Percentiles rank a stretch among this genome's conserved stretches.
phyloP scores from a whole-genome alignment of 495 filamentous ascomycete species.

The Cudoniella acicularis region DNA sequence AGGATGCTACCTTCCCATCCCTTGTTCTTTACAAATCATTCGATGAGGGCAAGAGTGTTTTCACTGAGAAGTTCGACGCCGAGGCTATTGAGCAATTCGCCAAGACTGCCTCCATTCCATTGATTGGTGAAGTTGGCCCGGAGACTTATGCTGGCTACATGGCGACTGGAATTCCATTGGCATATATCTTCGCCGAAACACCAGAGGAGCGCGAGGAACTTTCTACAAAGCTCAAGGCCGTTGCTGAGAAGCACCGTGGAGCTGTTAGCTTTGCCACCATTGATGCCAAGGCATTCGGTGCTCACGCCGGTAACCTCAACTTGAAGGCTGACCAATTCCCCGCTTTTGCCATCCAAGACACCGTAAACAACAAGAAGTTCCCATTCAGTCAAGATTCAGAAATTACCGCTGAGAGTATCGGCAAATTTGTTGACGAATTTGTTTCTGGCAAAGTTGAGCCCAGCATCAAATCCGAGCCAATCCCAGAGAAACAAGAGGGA shows the following conservation, averaged over 20 bases:
- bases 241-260: constrained; percentile 73
- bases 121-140: constrained; percentile 95
- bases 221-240: constrained; percentile 56
- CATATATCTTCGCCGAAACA: constrained; percentile 97
- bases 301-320: constrained; percentile 96
- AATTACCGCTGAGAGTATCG: constrained; percentile 70
- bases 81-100: constrained; percentile 77
- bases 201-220: constrained; percentile 82
- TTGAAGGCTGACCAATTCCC: constrained; percentile 93
- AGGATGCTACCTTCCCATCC: constrained; percentile 80
- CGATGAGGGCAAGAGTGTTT: constrained; percentile 90
- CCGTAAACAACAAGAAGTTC: constrained; percentile 94
- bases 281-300: constrained; percentile 91
- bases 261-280: constrained; percentile 96
- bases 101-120: constrained; percentile 78
- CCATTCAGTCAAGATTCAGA: constrained; percentile 85
- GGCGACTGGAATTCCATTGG: constrained; percentile 87
- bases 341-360: constrained; percentile 97
- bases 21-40: constrained; percentile 97
- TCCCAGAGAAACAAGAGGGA: constrained; percentile 92
- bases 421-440: constrained; percentile 84
- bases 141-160: constrained; percentile 98
- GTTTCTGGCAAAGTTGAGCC: constrained; percentile 84
- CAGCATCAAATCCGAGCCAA: constrained; percentile 96
- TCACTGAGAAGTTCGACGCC: constrained; percentile 71